Evolutionary conservation across 768 basidiomycete species (phyloP).

Genomic region (Chiua virens): DNA sequence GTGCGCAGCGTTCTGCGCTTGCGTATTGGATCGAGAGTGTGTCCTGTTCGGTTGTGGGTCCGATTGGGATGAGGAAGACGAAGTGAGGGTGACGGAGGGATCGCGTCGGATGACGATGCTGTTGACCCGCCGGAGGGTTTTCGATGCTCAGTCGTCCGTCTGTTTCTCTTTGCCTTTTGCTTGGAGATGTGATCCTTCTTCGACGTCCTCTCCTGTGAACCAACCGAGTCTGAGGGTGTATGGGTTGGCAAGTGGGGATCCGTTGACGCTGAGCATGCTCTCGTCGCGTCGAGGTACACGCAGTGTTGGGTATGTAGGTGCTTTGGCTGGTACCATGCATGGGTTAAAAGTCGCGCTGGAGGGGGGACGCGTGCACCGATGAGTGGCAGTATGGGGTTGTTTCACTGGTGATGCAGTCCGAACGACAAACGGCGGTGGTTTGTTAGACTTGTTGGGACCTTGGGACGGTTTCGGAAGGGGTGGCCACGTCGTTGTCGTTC

Average conservation of each 20-base stretch:
- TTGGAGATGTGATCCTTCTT: constrained; percentile 11
- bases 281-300: constrained; percentile 75
- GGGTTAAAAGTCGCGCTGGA: constrained; percentile 75
- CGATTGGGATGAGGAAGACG: constrained; percentile 24
- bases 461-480: constrained; percentile 33
- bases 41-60: constrained; percentile 20
- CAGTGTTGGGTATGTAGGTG: constrained; percentile 44
- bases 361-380: constrained; percentile 46
- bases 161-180: constrained; percentile 28
- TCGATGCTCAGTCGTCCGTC: constrained; percentile 8
- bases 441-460: constrained; percentile 35
- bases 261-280: constrained; percentile 77
- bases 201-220: constrained; percentile 43
- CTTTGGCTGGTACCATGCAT: constrained; percentile 47
- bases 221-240: constrained; percentile 64
- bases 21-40: background rate
- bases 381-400: constrained; percentile 20
- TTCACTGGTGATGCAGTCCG: constrained; percentile 58
- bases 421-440: constrained; percentile 26
- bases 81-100: constrained; percentile 44
- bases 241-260: constrained; percentile 80
- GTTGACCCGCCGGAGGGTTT: constrained; percentile 44
- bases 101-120: constrained; percentile 64
- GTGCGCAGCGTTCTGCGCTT: constrained; percentile 19
- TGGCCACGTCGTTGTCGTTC: constrained; percentile 26